Conservation (phyloP, 129 eudicot species). For the Heracleum sosnowskyi region DNA sequence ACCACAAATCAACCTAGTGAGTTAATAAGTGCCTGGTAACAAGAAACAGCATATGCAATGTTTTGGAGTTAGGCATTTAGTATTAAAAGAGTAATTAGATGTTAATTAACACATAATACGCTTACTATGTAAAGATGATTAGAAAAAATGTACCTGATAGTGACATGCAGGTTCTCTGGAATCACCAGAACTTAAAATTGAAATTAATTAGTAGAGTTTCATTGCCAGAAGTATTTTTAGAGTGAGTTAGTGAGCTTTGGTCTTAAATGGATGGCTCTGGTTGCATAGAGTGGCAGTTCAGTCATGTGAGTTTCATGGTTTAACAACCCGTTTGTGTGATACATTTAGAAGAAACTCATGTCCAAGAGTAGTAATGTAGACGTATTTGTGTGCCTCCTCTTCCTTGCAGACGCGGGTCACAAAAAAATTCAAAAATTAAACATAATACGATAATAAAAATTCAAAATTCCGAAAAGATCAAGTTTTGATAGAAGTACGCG, state of each 20-base stretch:
- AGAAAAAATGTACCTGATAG: constrained; percentile 6
- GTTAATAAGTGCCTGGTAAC: background rate
- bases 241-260: background rate
- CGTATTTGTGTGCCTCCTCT: constrained; percentile 10
- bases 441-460: too few species aligned
- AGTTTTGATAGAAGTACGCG: background rate
- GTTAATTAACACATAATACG: background rate
- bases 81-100: background rate
- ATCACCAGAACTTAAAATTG: background rate
- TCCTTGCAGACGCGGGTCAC: background rate
- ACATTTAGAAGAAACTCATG: constrained; percentile 8
- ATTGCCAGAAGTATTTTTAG: background rate
- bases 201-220: background rate
- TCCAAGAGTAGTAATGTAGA: background rate
- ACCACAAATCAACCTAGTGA: background rate
- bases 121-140: background rate
- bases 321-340: constrained; percentile 28
- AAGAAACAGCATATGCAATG: constrained; percentile 12
- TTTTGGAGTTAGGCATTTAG: constrained; percentile 1
- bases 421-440: background rate
- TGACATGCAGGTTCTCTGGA: constrained; percentile 14
- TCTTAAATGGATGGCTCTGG: constrained; percentile 19
- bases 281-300: constrained; percentile 43
- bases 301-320: constrained; percentile 55
- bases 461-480: background rate